Evolutionary conservation across 192 early-diverging fungal species (phyloP).

Genomic region (Coemansia sp.): DNA sequence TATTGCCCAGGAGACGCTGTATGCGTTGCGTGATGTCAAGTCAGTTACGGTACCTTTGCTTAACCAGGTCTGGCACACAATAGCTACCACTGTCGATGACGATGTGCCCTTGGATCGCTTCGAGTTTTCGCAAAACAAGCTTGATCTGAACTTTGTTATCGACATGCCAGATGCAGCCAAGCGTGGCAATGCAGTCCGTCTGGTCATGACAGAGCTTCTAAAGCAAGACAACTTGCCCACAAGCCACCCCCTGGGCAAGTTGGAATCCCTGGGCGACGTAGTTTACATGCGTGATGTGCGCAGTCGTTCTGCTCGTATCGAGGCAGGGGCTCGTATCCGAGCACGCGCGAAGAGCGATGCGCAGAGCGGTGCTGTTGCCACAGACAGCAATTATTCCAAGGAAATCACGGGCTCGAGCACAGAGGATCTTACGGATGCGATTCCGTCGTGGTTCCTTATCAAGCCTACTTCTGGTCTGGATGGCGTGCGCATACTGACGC

Average conservation of each 20-base stretch:
- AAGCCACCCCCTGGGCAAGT: slow-evolving; percentile 28
- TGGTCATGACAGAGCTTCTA: slow-evolving; percentile 47
- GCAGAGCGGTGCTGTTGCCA: slow-evolving; percentile 6
- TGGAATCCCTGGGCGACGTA: slow-evolving; percentile 32
- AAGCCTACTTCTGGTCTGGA: slow-evolving; percentile 39
- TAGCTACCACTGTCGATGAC: slow-evolving; percentile 51
- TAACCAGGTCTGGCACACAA: slow-evolving; percentile 55
- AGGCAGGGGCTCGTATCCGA: slow-evolving; percentile 32
- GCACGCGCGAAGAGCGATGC: slow-evolving; percentile 28
- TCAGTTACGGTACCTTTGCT: slow-evolving; percentile 49
- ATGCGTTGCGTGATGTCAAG: slow-evolving; percentile 47
- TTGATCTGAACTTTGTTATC: slow-evolving; percentile 39
- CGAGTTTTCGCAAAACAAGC: slow-evolving; percentile 54
- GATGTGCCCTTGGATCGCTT: slow-evolving; percentile 41
- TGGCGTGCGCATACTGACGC: slow-evolving; percentile 53
- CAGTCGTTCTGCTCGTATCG: slow-evolving; percentile 41
- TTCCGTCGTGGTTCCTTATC: slow-evolving; percentile 56
- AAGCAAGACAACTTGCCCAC: slow-evolving; percentile 17
- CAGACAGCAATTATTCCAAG: not conserved
- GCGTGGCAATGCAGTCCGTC: slow-evolving; percentile 36
- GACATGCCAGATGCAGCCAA: slow-evolving; percentile 23
- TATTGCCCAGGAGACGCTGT: slow-evolving; percentile 50
- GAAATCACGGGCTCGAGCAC: not conserved
- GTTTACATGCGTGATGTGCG: slow-evolving; percentile 55
- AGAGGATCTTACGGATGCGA: slow-evolving; percentile 35